These are phyloP conservation scores for Stemphylium vesicarium DNA, from an alignment of 2,329 filamentous ascomycete species.

Conservation along the genomic window DNA sequence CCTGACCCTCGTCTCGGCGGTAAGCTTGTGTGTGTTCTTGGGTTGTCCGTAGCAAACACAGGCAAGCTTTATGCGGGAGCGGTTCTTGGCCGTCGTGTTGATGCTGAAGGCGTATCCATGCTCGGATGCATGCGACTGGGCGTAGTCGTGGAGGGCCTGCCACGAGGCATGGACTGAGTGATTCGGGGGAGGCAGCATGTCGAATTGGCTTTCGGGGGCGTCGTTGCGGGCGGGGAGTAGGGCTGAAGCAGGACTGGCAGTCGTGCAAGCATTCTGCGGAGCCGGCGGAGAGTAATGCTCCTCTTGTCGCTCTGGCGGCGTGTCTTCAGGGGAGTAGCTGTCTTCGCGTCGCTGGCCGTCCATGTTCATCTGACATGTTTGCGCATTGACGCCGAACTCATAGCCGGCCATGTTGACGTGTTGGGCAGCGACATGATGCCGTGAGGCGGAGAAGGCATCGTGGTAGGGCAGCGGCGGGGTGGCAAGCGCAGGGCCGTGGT, in stretches of 20 bases:
- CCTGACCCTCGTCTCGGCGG: slow-evolving; percentile 42
- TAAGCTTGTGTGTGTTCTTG: slow-evolving; percentile 47
- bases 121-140: slow-evolving; percentile 40
- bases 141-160: slow-evolving; percentile 41
- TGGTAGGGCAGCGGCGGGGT: slow-evolving; percentile 22
- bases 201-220: slow-evolving; percentile 28
- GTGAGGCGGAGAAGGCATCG: slow-evolving; percentile 22
- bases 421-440: slow-evolving; percentile 25
- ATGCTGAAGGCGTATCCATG: slow-evolving; percentile 46
- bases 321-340: slow-evolving; percentile 10
- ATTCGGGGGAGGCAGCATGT: slow-evolving; percentile 39
- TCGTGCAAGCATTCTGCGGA: background rate
- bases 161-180: slow-evolving; percentile 33
- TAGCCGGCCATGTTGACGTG: slow-evolving; percentile 22
- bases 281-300: background rate
- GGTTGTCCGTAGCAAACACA: slow-evolving; percentile 46
- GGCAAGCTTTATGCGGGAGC: slow-evolving; percentile 45
- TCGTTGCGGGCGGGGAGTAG: slow-evolving; percentile 16
- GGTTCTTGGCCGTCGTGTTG: slow-evolving; percentile 47
- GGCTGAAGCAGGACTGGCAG: slow-evolving; percentile 4
- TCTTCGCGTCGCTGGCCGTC: slow-evolving; percentile 9
- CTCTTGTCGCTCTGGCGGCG: slow-evolving; percentile 1
- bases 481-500: slow-evolving; percentile 11
- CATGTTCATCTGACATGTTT: slow-evolving; percentile 18
- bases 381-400: slow-evolving; percentile 10